A percentile compares a stretch with the other conserved stretches of the same genome.
phyloP scores from a whole-genome alignment of 2,329 filamentous ascomycete species.

The Elsinoe ampelina region DNA sequence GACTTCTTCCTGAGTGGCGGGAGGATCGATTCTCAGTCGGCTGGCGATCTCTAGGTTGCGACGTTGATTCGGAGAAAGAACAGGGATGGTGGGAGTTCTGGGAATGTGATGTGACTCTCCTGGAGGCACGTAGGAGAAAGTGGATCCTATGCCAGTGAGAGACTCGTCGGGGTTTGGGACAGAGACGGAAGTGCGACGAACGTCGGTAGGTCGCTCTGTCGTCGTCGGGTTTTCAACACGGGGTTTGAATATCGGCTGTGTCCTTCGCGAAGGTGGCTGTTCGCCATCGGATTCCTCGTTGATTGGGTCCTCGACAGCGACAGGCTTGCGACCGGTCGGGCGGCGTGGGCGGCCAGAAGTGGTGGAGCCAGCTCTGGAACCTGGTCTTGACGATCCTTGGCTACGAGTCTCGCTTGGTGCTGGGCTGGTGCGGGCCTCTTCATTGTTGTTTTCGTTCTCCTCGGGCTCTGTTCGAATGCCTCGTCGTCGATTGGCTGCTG shows the following conservation, averaged over 20 bases:
- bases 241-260: too few species aligned
- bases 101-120: not conserved
- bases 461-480: not conserved
- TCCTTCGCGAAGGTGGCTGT: too few species aligned
- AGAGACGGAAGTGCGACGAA: too few species aligned
- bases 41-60: not conserved
- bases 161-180: not conserved
- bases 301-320: slow-evolving; percentile 23
- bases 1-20: slow-evolving; percentile 14
- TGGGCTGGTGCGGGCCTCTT: not conserved
- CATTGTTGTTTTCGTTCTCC: not conserved
- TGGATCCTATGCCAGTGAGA: not conserved
- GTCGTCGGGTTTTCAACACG: too few species aligned
- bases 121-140: slow-evolving; percentile 6
- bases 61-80: not conserved
- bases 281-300: slow-evolving; percentile 29
- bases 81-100: not conserved
- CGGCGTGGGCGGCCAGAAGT: not conserved
- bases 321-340: not conserved
- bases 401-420: not conserved
- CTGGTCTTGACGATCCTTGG: not conserved
- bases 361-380: slow-evolving; percentile 3
- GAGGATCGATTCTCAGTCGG: slow-evolving; percentile 11
- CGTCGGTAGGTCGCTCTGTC: too few species aligned
- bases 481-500: not conserved